A percentile compares a stretch with the other conserved stretches of the same genome.
Evolutionary conservation across 2,329 filamentous ascomycete species (phyloP).

Genomic region (Chaetomiaceae sp.): DNA sequence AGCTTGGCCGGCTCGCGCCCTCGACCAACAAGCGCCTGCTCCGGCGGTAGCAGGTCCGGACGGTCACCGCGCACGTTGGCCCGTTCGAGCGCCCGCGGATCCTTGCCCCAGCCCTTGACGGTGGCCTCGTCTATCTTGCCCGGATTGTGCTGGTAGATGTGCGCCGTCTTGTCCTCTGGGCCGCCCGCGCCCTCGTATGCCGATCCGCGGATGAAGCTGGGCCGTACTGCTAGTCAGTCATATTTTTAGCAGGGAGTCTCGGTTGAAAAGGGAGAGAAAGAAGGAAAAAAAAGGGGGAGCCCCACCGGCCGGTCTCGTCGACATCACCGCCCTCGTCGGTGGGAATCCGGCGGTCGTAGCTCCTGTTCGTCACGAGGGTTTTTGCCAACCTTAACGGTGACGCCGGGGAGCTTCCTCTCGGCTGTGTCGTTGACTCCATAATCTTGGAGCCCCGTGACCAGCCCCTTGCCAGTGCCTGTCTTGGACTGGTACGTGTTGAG

Average conservation of each 20-base stretch:
- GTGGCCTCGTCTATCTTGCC: constrained; percentile 12
- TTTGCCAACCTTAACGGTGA: constrained; percentile 35
- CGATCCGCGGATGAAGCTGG: constrained; percentile 38
- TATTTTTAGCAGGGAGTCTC: background rate
- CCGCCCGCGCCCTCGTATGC: constrained; percentile 41
- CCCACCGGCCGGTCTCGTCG: constrained; percentile 41
- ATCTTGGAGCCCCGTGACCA: constrained; percentile 34
- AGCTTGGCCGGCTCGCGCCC: constrained; percentile 6
- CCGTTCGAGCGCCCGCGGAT: constrained; percentile 4
- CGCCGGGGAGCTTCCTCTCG: constrained; percentile 39
- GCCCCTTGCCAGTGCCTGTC: constrained; percentile 37
- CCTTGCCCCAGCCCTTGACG: constrained; percentile 11
- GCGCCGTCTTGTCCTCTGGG: constrained; percentile 34
- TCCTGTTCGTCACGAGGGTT: constrained; percentile 40
- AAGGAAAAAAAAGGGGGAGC: no score
- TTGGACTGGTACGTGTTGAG: constrained; percentile 44
- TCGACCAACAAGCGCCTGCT: constrained; percentile 23
- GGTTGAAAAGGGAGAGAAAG: background rate
- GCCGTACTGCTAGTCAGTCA: background rate
- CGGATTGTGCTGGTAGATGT: constrained; percentile 16
- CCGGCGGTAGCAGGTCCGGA: constrained; percentile 9
- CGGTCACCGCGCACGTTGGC: background rate
- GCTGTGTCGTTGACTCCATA: constrained; percentile 36
- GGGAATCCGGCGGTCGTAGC: constrained; percentile 42
- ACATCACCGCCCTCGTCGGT: constrained; percentile 39